Evolutionary conservation across 2,329 filamentous ascomycete species (phyloP).

Genomic region (Trichoderma lentiforme): DNA sequence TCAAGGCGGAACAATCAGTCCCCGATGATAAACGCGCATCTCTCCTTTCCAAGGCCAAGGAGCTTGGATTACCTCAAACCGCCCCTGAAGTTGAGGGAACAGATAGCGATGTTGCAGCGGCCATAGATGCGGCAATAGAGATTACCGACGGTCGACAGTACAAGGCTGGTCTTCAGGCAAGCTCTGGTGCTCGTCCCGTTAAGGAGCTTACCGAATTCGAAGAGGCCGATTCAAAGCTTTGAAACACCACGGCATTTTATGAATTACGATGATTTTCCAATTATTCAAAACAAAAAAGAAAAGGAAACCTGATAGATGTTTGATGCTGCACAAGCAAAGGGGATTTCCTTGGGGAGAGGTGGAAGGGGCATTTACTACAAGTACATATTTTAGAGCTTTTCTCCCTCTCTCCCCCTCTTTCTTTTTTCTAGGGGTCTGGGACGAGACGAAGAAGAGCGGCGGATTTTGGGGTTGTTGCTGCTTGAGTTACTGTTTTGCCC

Average conservation of each 20-base stretch:
- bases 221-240: conserved; percentile 80
- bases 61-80: conserved; percentile 40
- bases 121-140: conserved; percentile 43
- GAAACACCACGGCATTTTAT: background rate
- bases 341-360: background rate
- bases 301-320: conserved; percentile 14
- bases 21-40: conserved; percentile 48
- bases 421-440: background rate
- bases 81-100: conserved; percentile 32
- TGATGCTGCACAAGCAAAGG: conserved; percentile 17
- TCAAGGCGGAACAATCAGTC: conserved; percentile 47
- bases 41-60: conserved; percentile 44
- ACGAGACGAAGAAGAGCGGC: background rate
- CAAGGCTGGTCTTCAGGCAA: conserved; percentile 73
- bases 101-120: conserved; percentile 42
- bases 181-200: conserved; percentile 67
- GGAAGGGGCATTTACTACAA: background rate
- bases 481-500: background rate
- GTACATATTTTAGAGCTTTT: conserved; percentile 7
- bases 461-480: background rate
- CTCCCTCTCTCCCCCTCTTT: background rate
- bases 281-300: background rate
- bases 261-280: conserved; percentile 10
- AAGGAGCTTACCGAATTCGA: conserved; percentile 81
- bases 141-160: conserved; percentile 78